Percentiles rank a stretch among this genome's conserved stretches.
Conservation (phyloP, 1,284 basidiomycete genomes). For the Microbotryum scabiosae region DNA sequence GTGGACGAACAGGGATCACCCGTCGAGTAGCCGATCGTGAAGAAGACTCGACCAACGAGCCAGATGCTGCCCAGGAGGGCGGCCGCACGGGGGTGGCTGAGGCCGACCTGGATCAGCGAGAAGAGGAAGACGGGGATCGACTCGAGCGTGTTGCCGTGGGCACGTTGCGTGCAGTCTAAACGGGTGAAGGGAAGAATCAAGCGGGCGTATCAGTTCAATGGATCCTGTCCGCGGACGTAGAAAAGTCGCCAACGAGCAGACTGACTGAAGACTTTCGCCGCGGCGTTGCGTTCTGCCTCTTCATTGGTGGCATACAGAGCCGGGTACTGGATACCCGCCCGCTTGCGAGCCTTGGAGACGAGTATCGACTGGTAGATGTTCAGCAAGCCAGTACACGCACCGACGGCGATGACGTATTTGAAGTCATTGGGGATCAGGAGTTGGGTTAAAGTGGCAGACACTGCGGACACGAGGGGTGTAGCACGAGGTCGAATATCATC, state of each 20-base stretch:
- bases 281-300: constrained; percentile 3
- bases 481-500: background rate
- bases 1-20: constrained; percentile 7
- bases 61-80: constrained; percentile 12
- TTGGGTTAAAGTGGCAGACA: constrained; percentile 7
- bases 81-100: constrained; percentile 17
- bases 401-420: constrained; percentile 13
- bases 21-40: constrained; percentile 19
- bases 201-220: too few relatives aligned
- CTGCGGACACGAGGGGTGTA: background rate
- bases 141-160: constrained; percentile 27
- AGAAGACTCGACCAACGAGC: constrained; percentile 16
- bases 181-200: background rate
- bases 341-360: constrained; percentile 16
- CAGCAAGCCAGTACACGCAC: constrained; percentile 9
- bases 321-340: constrained; percentile 16
- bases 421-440: constrained; percentile 9
- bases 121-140: constrained; percentile 18
- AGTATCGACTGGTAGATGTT: constrained; percentile 4
- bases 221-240: too few relatives aligned
- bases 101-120: constrained; percentile 13
- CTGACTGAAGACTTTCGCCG: constrained; percentile 17
- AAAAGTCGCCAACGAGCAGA: background rate
- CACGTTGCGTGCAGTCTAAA: constrained; percentile 24
- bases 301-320: constrained; percentile 19